Evolutionary conservation across 1,284 basidiomycete genomes (phyloP).

Genomic region (Trichosporon inkin): DNA sequence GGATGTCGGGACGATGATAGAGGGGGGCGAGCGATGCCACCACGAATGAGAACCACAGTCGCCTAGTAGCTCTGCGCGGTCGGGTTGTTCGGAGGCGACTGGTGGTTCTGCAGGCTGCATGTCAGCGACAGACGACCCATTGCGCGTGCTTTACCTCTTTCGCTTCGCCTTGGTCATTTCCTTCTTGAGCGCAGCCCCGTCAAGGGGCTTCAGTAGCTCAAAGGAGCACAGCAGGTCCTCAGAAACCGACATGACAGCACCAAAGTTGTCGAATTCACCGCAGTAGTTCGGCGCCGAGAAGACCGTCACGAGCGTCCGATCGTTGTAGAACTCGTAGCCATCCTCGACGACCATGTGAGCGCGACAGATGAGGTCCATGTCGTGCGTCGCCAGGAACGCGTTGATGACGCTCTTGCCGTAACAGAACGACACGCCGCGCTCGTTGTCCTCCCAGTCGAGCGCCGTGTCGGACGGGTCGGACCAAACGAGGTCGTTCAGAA

Average conservation of each 20-base stretch:
- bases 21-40: not conserved
- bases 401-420: slow-evolving; percentile 98
- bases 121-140: not conserved
- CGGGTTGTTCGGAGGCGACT: slow-evolving; percentile 51
- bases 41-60: not conserved
- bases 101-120: slow-evolving; percentile 49
- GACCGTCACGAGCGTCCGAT: slow-evolving; percentile 94
- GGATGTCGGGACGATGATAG: slow-evolving; percentile 1
- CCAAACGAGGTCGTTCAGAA: slow-evolving; percentile 97
- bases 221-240: slow-evolving; percentile 97
- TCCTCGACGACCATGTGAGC: slow-evolving; percentile 99
- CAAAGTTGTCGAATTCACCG: slow-evolving; percentile 76
- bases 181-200: slow-evolving; percentile 90
- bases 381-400: slow-evolving; percentile 71
- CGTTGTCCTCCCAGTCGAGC: slow-evolving; percentile 99
- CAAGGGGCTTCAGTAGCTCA: slow-evolving; percentile 92
- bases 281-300: slow-evolving; percentile 83
- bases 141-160: slow-evolving; percentile 64
- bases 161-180: slow-evolving; percentile 99
- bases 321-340: slow-evolving; percentile 99
- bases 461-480: slow-evolving; percentile 98
- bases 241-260: slow-evolving; percentile 81
- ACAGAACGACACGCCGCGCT: slow-evolving; percentile 98
- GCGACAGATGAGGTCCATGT: slow-evolving; percentile 99
- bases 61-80: slow-evolving; percentile 48